Evolutionary conservation across 2,329 filamentous ascomycete species (phyloP).

Genomic region (Fusarium sp.): DNA sequence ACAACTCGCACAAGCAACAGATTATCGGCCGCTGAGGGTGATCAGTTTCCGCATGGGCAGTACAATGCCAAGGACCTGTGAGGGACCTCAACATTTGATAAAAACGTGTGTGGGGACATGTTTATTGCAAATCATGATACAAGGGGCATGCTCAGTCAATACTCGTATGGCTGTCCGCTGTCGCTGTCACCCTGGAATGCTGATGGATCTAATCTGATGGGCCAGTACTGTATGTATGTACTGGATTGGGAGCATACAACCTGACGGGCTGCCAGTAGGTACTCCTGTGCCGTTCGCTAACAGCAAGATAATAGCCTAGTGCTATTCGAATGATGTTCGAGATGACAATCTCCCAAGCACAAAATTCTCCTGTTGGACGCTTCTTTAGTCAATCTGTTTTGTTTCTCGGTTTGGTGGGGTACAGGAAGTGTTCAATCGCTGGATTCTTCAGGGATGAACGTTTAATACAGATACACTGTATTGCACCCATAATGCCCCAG

Average conservation of each 20-base stretch:
- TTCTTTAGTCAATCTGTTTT: slow-evolving; percentile 1
- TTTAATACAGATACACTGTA: slow-evolving; percentile 2
- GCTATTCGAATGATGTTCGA: not conserved
- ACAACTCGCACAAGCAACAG: not conserved
- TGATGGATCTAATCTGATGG: slow-evolving; percentile 31
- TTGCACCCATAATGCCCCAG: slow-evolving; percentile 12
- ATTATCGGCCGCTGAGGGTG: not conserved
- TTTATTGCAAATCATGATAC: slow-evolving; percentile 7
- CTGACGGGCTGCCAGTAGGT: slow-evolving; percentile 8
- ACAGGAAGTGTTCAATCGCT: slow-evolving; percentile 5
- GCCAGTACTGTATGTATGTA: not conserved
- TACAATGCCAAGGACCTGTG: not conserved
- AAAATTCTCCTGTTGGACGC: slow-evolving; percentile 7
- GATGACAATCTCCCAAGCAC: not conserved
- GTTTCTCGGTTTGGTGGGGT: not conserved
- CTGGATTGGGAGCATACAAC: slow-evolving; percentile 4
- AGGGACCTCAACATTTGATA: slow-evolving; percentile 15
- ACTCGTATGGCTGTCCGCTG: not conserved
- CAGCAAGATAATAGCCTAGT: not conserved
- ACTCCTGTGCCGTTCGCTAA: slow-evolving; percentile 4
- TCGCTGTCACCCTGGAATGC: not conserved
- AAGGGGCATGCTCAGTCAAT: not conserved
- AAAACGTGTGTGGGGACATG: slow-evolving; percentile 8
- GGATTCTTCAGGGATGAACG: slow-evolving; percentile 7
- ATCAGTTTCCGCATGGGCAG: not conserved